Conservation (phyloP, 2,329 filamentous ascomycete species). For the Parascedosporium putredinis region DNA sequence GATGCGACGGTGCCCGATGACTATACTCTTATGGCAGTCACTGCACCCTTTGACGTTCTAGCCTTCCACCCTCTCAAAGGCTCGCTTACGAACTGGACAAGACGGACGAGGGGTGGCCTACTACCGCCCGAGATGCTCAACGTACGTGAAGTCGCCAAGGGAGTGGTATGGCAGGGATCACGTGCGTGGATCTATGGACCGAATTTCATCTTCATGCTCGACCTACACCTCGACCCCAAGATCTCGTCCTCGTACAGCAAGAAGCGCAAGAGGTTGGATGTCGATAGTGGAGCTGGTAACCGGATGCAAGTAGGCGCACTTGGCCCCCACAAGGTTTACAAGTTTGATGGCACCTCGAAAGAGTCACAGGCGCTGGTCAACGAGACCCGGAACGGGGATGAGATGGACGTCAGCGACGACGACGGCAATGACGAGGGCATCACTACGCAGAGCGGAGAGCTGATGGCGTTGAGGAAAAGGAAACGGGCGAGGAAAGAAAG, state of each 20-base stretch:
- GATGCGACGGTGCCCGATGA: slow-evolving; percentile 25
- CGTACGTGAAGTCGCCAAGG: slow-evolving; percentile 71
- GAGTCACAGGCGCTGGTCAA: slow-evolving; percentile 9
- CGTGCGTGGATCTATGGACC: slow-evolving; percentile 82
- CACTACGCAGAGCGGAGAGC: neutral
- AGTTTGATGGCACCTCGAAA: slow-evolving; percentile 17
- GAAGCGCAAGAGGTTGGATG: slow-evolving; percentile 44
- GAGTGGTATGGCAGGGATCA: slow-evolving; percentile 69
- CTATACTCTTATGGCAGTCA: slow-evolving; percentile 43
- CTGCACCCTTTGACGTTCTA: slow-evolving; percentile 40
- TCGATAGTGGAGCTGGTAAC: slow-evolving; percentile 40
- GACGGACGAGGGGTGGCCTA: slow-evolving; percentile 64
- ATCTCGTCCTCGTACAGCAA: slow-evolving; percentile 22
- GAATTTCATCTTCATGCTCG: slow-evolving; percentile 86
- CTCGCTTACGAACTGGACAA: slow-evolving; percentile 73
- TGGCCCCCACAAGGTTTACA: slow-evolving; percentile 31
- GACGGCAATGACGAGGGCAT: slow-evolving; percentile 18
- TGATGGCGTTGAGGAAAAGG: slow-evolving; percentile 11
- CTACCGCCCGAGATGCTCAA: slow-evolving; percentile 66
- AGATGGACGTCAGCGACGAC: slow-evolving; percentile 25
- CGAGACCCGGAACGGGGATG: slow-evolving; percentile 23
- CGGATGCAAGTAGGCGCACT: slow-evolving; percentile 37
- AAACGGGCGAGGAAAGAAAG: slow-evolving; percentile 28
- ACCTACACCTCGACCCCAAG: slow-evolving; percentile 56
- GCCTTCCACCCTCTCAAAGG: slow-evolving; percentile 73